phyloP scores from a whole-genome alignment of 768 basidiomycete species.

The Neoboletus subvelutipes region DNA sequence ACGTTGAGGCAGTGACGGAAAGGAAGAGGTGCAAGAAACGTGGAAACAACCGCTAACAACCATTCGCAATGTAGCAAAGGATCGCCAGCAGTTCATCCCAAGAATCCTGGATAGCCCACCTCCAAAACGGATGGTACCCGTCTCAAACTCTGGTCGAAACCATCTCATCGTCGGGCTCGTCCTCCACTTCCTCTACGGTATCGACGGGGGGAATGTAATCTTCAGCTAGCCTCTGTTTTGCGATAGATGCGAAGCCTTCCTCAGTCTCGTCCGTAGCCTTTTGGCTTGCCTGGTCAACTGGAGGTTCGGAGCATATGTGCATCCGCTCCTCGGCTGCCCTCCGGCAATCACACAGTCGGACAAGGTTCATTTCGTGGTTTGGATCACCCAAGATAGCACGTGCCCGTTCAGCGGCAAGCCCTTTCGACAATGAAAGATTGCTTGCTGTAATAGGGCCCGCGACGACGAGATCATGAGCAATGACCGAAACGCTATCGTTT shows the following conservation, averaged over 20 bases:
- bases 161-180: constrained; percentile 20
- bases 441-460: constrained; percentile 60
- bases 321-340: constrained; percentile 16
- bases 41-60: constrained; percentile 34
- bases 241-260: constrained; percentile 48
- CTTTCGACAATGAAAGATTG: constrained; percentile 63
- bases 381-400: constrained; percentile 50
- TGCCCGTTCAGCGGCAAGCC: constrained; percentile 64
- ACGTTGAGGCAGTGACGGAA: neutral
- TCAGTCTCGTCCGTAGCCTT: constrained; percentile 45
- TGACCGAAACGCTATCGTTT: constrained; percentile 53
- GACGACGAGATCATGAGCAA: constrained; percentile 57
- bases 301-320: constrained; percentile 15
- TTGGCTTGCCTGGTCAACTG: constrained; percentile 20
- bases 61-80: constrained; percentile 32
- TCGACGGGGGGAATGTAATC: constrained; percentile 16
- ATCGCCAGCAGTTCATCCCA: constrained; percentile 35
- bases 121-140: neutral
- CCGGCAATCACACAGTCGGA: constrained; percentile 43
- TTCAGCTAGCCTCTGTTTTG: constrained; percentile 34
- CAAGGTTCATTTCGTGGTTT: constrained; percentile 44
- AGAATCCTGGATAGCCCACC: constrained; percentile 18
- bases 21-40: constrained; percentile 13
- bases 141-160: constrained; percentile 6
- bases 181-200: constrained; percentile 18